Conservation (phyloP, 208 protist genomes). For the Leishmania braziliensis region DNA sequence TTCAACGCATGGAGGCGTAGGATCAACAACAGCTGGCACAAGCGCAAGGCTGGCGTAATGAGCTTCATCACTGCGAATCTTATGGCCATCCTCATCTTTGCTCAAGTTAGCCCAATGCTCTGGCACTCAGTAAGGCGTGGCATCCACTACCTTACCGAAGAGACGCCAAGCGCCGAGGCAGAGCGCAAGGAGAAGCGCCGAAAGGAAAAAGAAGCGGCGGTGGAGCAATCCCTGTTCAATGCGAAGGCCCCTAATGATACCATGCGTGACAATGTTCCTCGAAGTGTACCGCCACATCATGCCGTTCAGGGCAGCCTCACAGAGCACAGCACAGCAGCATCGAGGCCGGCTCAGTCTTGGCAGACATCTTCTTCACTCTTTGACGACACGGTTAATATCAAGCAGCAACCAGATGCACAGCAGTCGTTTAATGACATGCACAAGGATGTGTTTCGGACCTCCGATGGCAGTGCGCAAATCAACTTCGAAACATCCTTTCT, state of each 20-base stretch:
- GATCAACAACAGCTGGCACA: slow-evolving; percentile 22
- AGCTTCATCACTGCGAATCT: slow-evolving; percentile 76
- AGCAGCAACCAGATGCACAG: slow-evolving; percentile 7
- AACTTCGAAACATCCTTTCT: slow-evolving; percentile 73
- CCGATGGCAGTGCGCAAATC: slow-evolving; percentile 15
- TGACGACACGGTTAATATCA: slow-evolving; percentile 18
- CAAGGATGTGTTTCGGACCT: slow-evolving; percentile 26
- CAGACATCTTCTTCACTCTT: slow-evolving; percentile 20
- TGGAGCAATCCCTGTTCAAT: slow-evolving; percentile 1
- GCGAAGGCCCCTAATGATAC: slow-evolving; percentile 18
- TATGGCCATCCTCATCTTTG: slow-evolving; percentile 62
- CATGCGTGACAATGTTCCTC: slow-evolving; percentile 15
- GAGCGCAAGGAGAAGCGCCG: slow-evolving; percentile 16
- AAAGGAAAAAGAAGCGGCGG: not conserved
- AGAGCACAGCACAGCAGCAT: not conserved
- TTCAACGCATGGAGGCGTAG: slow-evolving; percentile 30
- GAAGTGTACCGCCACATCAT: slow-evolving; percentile 18
- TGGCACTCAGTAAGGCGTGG: slow-evolving; percentile 34
- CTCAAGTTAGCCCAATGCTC: slow-evolving; percentile 48
- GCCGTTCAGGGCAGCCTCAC: too few species aligned
- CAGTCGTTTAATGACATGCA: slow-evolving; percentile 31
- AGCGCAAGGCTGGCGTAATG: slow-evolving; percentile 26
- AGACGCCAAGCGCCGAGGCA: not conserved
- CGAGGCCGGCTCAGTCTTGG: slow-evolving; percentile 10
- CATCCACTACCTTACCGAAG: slow-evolving; percentile 21